phyloP scores from a whole-genome alignment of 305 asterid genomes.

The Fraxinus albicans region DNA sequence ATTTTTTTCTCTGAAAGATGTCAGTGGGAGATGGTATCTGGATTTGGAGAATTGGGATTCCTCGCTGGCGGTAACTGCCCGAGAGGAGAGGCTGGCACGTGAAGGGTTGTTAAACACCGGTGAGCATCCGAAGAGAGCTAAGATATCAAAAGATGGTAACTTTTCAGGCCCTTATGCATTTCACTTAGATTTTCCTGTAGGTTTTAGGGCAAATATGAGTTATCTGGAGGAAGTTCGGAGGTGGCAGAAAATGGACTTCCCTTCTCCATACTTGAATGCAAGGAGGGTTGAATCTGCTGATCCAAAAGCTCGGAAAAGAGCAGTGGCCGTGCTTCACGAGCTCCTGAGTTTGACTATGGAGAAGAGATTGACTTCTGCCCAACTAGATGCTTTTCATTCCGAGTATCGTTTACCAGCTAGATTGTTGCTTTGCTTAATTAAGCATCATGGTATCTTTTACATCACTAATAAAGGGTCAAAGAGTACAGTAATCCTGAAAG shows the following conservation, averaged over 20 bases:
- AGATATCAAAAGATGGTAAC: slow-evolving; percentile 75
- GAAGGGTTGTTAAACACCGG: slow-evolving; percentile 23
- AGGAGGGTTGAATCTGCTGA: slow-evolving; percentile 66
- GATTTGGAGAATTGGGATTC: slow-evolving; percentile 92
- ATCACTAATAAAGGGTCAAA: slow-evolving; percentile 75
- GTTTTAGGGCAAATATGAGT: slow-evolving; percentile 84
- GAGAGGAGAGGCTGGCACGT: slow-evolving; percentile 63
- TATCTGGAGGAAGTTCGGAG: slow-evolving; percentile 74
- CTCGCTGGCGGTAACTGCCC: slow-evolving; percentile 73
- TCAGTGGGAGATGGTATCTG: slow-evolving; percentile 62
- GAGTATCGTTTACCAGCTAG: slow-evolving; percentile 75
- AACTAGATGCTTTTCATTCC: slow-evolving; percentile 81
- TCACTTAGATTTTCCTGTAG: slow-evolving; percentile 63
- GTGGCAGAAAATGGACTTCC: slow-evolving; percentile 96
- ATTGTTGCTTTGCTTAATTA: slow-evolving; percentile 75
- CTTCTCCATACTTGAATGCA: slow-evolving; percentile 92
- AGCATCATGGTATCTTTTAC: slow-evolving; percentile 86
- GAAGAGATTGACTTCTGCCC: slow-evolving; percentile 80
- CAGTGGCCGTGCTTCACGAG: slow-evolving; percentile 90
- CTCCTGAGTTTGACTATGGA: slow-evolving; percentile 87
- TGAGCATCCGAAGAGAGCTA: slow-evolving; percentile 31
- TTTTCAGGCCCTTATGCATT: slow-evolving; percentile 70
- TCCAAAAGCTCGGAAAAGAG: slow-evolving; percentile 78
- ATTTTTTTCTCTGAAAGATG: slow-evolving; percentile 52
- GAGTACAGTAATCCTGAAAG: slow-evolving; percentile 83